Percentiles rank a stretch among this genome's conserved stretches.
Conservation (phyloP, 768 basidiomycete genomes). For the Nidula microcarpa region DNA sequence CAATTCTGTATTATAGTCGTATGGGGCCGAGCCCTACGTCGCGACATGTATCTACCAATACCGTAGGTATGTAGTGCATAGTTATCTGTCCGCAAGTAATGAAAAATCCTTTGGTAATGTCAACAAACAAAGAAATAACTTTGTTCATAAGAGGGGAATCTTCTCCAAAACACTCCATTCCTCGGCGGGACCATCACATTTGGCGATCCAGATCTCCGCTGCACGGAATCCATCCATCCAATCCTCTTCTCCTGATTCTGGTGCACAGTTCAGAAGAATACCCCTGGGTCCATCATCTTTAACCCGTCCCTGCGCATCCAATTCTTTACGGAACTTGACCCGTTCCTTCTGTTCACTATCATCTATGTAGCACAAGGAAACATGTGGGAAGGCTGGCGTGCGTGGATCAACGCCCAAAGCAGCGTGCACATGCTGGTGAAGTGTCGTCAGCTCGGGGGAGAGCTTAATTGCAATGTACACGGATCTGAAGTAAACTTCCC, state of each 20-base stretch:
- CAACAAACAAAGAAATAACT: not conserved
- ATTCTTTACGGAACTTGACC: conserved; percentile 36
- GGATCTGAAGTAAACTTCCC: conserved; percentile 67
- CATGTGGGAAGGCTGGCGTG: conserved; percentile 65
- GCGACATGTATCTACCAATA: no score
- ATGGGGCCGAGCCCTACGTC: no score
- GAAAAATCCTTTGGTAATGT: no score
- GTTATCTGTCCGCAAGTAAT: no score
- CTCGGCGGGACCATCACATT: conserved; percentile 58
- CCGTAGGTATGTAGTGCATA: no score
- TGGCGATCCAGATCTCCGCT: conserved; percentile 55
- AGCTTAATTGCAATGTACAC: conserved; percentile 54
- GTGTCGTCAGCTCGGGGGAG: conserved; percentile 36
- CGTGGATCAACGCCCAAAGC: conserved; percentile 31
- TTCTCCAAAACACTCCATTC: conserved; percentile 49
- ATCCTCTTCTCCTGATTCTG: conserved; percentile 17
- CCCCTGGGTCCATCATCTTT: conserved; percentile 10
- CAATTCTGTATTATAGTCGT: no score
- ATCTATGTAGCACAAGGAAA: conserved; percentile 72
- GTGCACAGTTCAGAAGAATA: conserved; percentile 29
- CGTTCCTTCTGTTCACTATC: conserved; percentile 63
- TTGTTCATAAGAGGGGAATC: conserved; percentile 6
- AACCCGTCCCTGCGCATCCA: conserved; percentile 34
- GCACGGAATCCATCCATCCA: conserved; percentile 40
- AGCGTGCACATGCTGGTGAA: conserved; percentile 47